phyloP scores from a whole-genome alignment of 805 yeast species.

The Suhomyces prunicola region DNA sequence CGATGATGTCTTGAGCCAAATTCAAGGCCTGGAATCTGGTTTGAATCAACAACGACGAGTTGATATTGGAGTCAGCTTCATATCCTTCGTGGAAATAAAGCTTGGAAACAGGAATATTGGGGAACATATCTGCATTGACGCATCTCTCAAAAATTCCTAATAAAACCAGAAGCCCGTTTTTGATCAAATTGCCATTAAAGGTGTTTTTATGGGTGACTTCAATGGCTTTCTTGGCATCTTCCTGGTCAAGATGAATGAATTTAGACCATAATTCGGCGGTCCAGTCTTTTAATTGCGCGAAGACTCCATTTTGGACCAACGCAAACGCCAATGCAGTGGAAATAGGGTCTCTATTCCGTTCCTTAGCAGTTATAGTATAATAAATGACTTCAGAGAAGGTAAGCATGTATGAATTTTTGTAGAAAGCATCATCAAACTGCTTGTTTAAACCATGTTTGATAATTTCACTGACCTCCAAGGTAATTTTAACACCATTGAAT shows the following conservation, averaged over 20 bases:
- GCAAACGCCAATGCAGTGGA: conserved; percentile 43
- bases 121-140: conserved; percentile 34
- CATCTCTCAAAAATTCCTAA: conserved; percentile 46
- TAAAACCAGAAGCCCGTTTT: conserved; percentile 42
- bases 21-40: conserved; percentile 40
- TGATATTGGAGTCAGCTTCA: conserved; percentile 16
- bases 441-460: conserved; percentile 24
- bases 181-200: conserved; percentile 34
- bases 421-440: conserved; percentile 14
- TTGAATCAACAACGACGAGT: conserved; percentile 35
- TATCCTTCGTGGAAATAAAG: conserved; percentile 10
- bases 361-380: conserved; percentile 25
- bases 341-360: conserved; percentile 22
- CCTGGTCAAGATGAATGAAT: conserved; percentile 14
- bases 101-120: conserved; percentile 38
- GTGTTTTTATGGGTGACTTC: conserved; percentile 34
- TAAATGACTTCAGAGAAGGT: conserved; percentile 34
- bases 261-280: conserved; percentile 22
- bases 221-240: conserved; percentile 18
- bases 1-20: conserved; percentile 11
- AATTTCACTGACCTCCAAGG: conserved; percentile 28
- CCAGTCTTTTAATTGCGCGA: conserved; percentile 27
- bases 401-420: conserved; percentile 27
- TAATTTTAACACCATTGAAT: conserved; percentile 40
- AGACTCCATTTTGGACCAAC: conserved; percentile 53